Percentiles rank a stretch among this genome's conserved stretches.
Conservation (phyloP, 352 stramenopile species). For the Blastocystis sp. region DNA sequence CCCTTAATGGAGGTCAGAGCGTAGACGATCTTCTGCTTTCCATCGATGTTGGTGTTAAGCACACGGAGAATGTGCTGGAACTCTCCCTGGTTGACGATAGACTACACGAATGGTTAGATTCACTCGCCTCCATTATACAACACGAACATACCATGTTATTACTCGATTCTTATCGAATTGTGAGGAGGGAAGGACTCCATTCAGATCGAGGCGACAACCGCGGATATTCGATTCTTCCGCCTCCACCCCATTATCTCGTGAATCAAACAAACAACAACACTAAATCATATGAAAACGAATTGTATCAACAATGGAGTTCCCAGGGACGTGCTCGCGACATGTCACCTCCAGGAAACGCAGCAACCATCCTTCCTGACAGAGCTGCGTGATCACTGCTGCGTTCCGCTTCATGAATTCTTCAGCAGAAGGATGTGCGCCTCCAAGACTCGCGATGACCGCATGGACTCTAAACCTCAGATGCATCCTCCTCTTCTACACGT, state of each 20-base stretch:
- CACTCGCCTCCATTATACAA: not conserved
- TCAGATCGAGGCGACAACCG: not conserved
- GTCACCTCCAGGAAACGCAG: not conserved
- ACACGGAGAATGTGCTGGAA: constrained; percentile 99
- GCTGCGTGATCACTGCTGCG: not conserved
- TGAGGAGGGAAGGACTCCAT: too few species aligned
- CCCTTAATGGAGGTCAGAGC: constrained; percentile 50
- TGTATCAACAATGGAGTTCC: not conserved
- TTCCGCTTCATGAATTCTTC: constrained; percentile 5
- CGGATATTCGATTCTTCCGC: not conserved
- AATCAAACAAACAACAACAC: constrained; percentile 30
- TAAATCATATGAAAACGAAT: too few species aligned
- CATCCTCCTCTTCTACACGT: not conserved
- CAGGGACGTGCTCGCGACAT: not conserved
- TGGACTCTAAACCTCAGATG: constrained; percentile 1
- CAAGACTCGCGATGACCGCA: not conserved
- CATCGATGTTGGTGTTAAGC: constrained; percentile 99
- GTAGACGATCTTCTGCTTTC: constrained; percentile 62
- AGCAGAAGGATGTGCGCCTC: not conserved
- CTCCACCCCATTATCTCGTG: not conserved
- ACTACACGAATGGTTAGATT: not conserved
- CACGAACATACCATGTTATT: constrained; percentile 28
- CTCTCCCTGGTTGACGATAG: constrained; percentile 64
- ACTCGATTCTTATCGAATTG: not conserved
- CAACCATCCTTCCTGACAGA: constrained; percentile 34